Percentiles rank a stretch among this genome's conserved stretches.
Evolutionary conservation across 2,329 filamentous ascomycete species (phyloP).

Genomic region (Ophiostoma quercus): DNA sequence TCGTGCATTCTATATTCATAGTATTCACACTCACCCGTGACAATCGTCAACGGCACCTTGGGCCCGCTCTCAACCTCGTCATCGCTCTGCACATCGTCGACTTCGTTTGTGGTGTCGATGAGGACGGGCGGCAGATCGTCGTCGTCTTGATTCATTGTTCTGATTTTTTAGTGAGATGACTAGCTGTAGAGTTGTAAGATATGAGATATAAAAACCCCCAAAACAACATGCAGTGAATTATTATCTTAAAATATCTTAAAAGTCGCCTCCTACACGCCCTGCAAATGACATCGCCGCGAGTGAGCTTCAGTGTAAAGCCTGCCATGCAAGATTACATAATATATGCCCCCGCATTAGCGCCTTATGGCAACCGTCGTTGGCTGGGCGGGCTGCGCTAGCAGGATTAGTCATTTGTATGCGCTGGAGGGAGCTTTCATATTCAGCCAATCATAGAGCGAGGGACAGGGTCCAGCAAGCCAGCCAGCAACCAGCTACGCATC

Average conservation of each 20-base stretch:
- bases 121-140: conserved; percentile 61
- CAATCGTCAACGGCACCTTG: conserved; percentile 79
- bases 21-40: conserved; percentile 54
- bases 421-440: conserved; percentile 7
- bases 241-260: neutral
- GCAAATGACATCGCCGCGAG: neutral
- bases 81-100: conserved; percentile 32
- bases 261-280: conserved; percentile 1
- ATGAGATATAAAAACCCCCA: neutral
- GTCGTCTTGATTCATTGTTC: conserved; percentile 43
- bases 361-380: conserved; percentile 17
- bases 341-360: conserved; percentile 4
- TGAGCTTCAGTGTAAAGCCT: neutral
- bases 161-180: neutral
- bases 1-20: neutral
- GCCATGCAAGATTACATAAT: neutral
- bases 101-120: conserved; percentile 40
- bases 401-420: conserved; percentile 19
- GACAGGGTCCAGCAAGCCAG: conserved; percentile 11
- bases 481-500: conserved; percentile 17
- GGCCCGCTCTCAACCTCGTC: conserved; percentile 46
- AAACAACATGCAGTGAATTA: neutral
- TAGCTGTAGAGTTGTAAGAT: neutral
- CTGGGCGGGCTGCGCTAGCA: conserved; percentile 14
- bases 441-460: neutral